Conservation (phyloP, 83 land plant genomes). For the Picea mariana region DNA sequence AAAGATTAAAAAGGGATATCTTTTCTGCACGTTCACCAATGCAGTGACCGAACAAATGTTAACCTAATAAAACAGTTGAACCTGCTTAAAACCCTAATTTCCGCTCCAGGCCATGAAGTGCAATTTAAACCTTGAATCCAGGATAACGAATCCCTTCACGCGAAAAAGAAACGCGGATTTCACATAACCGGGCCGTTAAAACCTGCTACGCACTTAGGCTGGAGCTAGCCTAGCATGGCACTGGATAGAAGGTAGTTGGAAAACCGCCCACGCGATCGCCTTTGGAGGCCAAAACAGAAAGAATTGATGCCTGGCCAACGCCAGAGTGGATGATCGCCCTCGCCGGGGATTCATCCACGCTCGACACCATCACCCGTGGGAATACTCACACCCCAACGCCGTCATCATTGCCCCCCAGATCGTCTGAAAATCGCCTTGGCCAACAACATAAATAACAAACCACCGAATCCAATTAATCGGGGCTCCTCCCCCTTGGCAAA, state of each 20-base stretch:
- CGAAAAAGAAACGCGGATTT: too few species aligned
- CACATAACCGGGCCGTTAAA: too few species aligned
- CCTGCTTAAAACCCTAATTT: background rate
- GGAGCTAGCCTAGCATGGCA: too few species aligned
- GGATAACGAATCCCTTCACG: too few species aligned
- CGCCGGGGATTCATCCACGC: background rate
- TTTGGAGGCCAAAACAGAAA: background rate
- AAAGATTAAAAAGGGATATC: background rate
- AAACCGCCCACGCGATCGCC: slow-evolving; percentile 11
- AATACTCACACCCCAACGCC: background rate
- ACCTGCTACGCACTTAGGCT: too few species aligned
- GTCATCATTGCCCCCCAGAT: too few species aligned
- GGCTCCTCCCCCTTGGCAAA: background rate
- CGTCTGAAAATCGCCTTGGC: too few species aligned
- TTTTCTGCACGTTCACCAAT: background rate
- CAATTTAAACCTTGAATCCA: too few species aligned
- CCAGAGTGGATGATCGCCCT: background rate
- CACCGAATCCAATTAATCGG: background rate
- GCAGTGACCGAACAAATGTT: background rate
- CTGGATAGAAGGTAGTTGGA: background rate
- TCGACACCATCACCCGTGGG: background rate
- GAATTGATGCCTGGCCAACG: background rate
- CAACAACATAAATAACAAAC: background rate
- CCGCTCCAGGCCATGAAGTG: background rate
- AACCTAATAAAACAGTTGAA: background rate